Conservation (phyloP, 2,329 filamentous ascomycete genomes). For the Penicillium sp. region DNA sequence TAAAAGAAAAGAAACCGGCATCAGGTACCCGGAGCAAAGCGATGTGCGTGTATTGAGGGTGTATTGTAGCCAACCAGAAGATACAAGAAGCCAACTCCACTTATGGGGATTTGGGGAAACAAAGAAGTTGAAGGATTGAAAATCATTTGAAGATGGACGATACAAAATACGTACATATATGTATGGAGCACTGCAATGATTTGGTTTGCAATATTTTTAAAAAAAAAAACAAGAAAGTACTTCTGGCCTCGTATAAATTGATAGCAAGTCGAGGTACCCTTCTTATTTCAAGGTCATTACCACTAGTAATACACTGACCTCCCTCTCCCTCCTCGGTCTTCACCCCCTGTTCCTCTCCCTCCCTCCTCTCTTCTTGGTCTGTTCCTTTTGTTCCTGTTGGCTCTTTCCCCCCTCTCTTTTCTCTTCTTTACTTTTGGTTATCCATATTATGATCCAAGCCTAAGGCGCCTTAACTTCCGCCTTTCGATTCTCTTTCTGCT, state of each 20-base stretch:
- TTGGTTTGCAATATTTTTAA: not conserved
- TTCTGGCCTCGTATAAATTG: not conserved
- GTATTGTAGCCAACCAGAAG: not conserved
- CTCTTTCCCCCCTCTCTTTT: constrained; percentile 7
- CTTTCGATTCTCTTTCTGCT: constrained; percentile 17
- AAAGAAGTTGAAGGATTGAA: not conserved
- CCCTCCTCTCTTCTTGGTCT: not conserved
- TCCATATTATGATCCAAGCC: constrained; percentile 26
- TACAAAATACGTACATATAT: not conserved
- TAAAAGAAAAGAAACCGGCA: not conserved
- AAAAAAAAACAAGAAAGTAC: not conserved
- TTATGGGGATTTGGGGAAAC: not conserved
- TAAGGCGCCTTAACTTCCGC: constrained; percentile 20
- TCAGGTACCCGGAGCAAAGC: not conserved
- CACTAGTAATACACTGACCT: constrained; percentile 16
- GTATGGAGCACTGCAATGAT: not conserved
- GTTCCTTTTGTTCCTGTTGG: constrained; percentile 9
- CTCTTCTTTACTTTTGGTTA: constrained; percentile 5
- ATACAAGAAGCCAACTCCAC: constrained; percentile 2
- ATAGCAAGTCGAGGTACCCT: not conserved
- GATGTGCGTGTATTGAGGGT: constrained; percentile 1
- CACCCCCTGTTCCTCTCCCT: constrained; percentile 10
- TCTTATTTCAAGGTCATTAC: constrained; percentile 7
- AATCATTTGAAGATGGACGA: not conserved
- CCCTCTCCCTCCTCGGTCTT: constrained; percentile 7